phyloP scores from a whole-genome alignment of 352 stramenopile genomes.

The Pythium phragmiticola region DNA sequence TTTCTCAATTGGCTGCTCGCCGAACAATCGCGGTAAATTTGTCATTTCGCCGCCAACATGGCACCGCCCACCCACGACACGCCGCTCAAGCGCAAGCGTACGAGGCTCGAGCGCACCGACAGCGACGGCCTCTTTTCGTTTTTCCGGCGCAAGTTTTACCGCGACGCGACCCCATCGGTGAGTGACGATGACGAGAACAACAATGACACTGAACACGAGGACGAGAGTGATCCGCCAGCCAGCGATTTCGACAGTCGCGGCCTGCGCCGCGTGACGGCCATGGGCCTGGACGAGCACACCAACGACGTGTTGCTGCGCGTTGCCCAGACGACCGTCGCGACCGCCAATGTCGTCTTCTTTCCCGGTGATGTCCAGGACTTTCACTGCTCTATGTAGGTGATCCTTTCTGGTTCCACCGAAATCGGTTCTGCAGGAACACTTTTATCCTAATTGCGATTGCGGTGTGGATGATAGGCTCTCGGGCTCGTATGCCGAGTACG shows the following conservation, averaged over 20 bases:
- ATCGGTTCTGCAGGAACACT: conserved; percentile 9
- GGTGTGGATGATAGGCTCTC: conserved; percentile 1
- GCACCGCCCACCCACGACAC: not conserved
- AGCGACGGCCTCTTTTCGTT: conserved; percentile 21
- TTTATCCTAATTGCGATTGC: conserved; percentile 5
- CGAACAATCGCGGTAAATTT: not conserved
- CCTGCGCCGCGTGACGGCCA: conserved; percentile 11
- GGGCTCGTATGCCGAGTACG: conserved; percentile 43
- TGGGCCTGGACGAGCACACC: conserved; percentile 24
- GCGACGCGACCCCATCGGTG: not conserved
- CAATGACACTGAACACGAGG: conserved; percentile 5
- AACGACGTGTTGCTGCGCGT: conserved; percentile 55
- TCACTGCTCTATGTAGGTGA: conserved; percentile 39
- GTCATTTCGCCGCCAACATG: not conserved
- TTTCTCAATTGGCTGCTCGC: too few species aligned
- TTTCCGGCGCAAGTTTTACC: conserved; percentile 15
- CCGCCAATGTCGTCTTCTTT: conserved; percentile 66
- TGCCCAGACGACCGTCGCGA: conserved; percentile 12
- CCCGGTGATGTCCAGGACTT: conserved; percentile 69
- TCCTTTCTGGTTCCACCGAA: not conserved
- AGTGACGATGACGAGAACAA: conserved; percentile 11
- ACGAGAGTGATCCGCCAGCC: conserved; percentile 1
- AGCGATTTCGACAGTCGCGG: conserved; percentile 11
- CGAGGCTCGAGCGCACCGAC: conserved; percentile 17
- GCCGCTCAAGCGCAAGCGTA: conserved; percentile 19